Evolutionary conservation across 1,139 yeast species (phyloP).

Genomic region (Hanseniaspora gamundiae): DNA sequence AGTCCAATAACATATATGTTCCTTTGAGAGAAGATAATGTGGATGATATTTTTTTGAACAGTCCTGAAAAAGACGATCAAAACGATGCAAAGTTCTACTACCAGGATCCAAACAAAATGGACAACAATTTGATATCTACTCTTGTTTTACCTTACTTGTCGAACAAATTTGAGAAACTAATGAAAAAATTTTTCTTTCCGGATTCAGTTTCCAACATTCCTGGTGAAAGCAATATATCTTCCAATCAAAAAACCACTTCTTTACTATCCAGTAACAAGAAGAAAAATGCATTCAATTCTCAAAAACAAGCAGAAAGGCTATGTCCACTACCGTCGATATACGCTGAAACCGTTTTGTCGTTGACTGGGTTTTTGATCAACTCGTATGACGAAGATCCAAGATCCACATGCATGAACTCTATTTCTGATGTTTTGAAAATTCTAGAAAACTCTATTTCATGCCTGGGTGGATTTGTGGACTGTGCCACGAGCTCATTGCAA

Average conservation of each 20-base stretch:
- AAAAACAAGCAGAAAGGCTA: slow-evolving; percentile 40
- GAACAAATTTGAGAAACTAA: slow-evolving; percentile 2
- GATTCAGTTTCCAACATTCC: not conserved
- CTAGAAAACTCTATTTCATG: slow-evolving; percentile 50
- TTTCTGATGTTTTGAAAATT: slow-evolving; percentile 46
- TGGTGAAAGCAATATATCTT: too few species aligned
- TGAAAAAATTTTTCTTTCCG: slow-evolving; percentile 1
- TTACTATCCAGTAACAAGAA: too few species aligned
- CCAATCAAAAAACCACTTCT: too few species aligned
- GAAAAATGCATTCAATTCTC: slow-evolving; percentile 1
- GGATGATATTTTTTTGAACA: not conserved
- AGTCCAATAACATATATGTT: not conserved
- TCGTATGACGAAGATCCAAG: slow-evolving; percentile 54
- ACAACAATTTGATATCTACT: not conserved
- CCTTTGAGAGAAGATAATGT: not conserved
- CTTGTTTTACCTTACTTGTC: not conserved
- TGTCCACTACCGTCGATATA: slow-evolving; percentile 52
- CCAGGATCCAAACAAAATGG: not conserved
- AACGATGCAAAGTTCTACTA: not conserved
- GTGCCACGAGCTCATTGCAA: slow-evolving; percentile 6
- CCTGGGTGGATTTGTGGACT: slow-evolving; percentile 34
- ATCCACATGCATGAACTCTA: slow-evolving; percentile 38
- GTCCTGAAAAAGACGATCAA: not conserved
- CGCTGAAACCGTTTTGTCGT: slow-evolving; percentile 48
- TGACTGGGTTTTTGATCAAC: slow-evolving; percentile 37